Evolutionary conservation across 208 protist species (phyloP).

Genomic region (Wallacemonas sp.): DNA sequence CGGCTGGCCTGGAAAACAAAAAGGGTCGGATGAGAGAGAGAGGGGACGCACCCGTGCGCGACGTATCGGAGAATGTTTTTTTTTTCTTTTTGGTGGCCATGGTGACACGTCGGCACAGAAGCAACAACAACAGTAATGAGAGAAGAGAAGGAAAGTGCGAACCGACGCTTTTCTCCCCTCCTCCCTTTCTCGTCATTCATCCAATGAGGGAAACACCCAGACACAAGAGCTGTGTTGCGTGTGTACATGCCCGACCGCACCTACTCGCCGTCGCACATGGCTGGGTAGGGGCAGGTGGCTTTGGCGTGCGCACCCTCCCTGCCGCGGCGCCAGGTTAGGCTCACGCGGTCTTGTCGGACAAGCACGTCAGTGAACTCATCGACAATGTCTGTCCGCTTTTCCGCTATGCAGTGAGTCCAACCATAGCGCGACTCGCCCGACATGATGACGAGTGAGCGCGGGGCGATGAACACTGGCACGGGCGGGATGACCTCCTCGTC

Average conservation of each 20-base stretch:
- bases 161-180: no score
- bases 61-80: no score
- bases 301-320: conserved; percentile 34
- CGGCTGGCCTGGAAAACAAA: no score
- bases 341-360: conserved; percentile 47
- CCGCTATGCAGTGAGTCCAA: conserved; percentile 79
- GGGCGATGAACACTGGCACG: conserved; percentile 41
- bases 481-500: conserved; percentile 23
- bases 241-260: no score
- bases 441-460: conserved; percentile 62
- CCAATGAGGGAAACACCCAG: neutral
- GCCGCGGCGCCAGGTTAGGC: conserved; percentile 72
- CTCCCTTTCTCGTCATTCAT: no score
- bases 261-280: conserved; percentile 64
- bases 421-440: conserved; percentile 62
- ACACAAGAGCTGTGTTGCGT: no score
- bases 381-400: conserved; percentile 63
- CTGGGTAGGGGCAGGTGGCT: conserved; percentile 38
- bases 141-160: no score
- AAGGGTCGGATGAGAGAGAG: no score
- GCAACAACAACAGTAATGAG: no score
- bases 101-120: no score
- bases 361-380: conserved; percentile 47
- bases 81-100: no score
- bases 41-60: no score